Evolutionary conservation across 495 filamentous ascomycete genomes (phyloP).

Genomic region (Neurospora africana): DNA sequence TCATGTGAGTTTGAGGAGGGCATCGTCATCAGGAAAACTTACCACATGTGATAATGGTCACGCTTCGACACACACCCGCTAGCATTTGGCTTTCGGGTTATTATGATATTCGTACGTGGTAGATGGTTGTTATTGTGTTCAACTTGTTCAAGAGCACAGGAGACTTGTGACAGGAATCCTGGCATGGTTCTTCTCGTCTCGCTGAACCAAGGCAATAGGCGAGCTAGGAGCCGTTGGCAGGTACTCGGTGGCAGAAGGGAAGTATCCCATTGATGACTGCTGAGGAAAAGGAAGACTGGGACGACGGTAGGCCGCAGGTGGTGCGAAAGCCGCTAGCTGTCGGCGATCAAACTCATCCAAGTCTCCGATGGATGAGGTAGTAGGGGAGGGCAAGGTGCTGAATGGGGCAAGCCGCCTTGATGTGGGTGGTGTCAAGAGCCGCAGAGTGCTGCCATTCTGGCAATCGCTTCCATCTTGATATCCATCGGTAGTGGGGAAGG

Average conservation of each 20-base stretch:
- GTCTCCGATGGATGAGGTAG: background rate
- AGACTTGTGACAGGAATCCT: background rate
- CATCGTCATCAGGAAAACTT: background rate
- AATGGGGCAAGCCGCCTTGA: background rate
- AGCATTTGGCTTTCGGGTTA: background rate
- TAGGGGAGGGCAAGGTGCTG: background rate
- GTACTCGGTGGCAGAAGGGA: conserved; percentile 14
- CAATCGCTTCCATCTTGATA: background rate
- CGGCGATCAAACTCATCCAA: background rate
- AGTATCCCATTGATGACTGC: background rate
- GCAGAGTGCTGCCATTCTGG: background rate
- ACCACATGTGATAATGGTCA: background rate
- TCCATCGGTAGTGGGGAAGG: background rate
- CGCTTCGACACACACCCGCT: background rate
- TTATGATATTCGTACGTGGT: background rate
- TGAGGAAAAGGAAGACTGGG: background rate
- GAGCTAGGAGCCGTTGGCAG: conserved; percentile 25
- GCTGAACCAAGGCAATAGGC: conserved; percentile 7
- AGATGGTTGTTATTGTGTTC: background rate
- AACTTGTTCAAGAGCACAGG: background rate
- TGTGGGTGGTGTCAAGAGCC: background rate
- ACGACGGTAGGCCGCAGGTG: background rate
- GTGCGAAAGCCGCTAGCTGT: background rate
- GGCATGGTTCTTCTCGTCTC: background rate
- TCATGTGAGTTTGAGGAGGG: background rate